phyloP scores from a whole-genome alignment of 2,329 filamentous ascomycete species.

The Fusarium napiforme region DNA sequence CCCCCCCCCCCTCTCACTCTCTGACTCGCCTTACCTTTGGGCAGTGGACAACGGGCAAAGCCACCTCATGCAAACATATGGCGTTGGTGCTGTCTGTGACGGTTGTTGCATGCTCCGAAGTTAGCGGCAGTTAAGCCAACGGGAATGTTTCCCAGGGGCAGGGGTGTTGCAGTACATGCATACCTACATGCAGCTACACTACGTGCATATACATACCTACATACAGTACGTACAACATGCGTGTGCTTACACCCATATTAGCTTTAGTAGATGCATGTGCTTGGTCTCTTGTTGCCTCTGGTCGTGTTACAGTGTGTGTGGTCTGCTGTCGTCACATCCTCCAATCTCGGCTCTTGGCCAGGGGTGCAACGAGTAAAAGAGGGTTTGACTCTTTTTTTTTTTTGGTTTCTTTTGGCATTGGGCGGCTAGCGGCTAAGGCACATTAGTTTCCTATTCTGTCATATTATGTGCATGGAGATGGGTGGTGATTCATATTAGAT shows the following conservation, averaged over 20 bases:
- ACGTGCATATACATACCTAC: not conserved
- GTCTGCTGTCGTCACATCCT: slow-evolving; percentile 33
- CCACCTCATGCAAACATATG: slow-evolving; percentile 27
- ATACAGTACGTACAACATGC: slow-evolving; percentile 11
- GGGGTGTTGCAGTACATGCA: not conserved
- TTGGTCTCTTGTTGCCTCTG: not conserved
- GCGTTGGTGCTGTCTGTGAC: slow-evolving; percentile 34
- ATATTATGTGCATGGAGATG: slow-evolving; percentile 27
- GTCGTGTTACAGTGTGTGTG: slow-evolving; percentile 24
- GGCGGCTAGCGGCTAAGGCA: slow-evolving; percentile 29
- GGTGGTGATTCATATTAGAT: slow-evolving; percentile 25
- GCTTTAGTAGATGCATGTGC: slow-evolving; percentile 15
- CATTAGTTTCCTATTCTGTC: slow-evolving; percentile 25
- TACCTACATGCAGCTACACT: not conserved
- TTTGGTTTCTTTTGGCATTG: too few relatives aligned
- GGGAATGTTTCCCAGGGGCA: slow-evolving; percentile 6
- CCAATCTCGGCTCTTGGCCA: slow-evolving; percentile 27
- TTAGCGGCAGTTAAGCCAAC: slow-evolving; percentile 33
- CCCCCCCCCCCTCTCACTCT: not conserved
- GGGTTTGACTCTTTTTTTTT: not conserved
- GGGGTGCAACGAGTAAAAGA: slow-evolving; percentile 23
- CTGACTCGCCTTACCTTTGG: not conserved
- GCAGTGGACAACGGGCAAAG: slow-evolving; percentile 4
- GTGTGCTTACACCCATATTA: not conserved
- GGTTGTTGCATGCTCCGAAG: slow-evolving; percentile 26